A percentile compares a stretch with the other conserved stretches of the same genome.
These are phyloP conservation scores for Pythium coloratum DNA, from an alignment of 352 stramenopile species.

Conservation along the genomic window DNA sequence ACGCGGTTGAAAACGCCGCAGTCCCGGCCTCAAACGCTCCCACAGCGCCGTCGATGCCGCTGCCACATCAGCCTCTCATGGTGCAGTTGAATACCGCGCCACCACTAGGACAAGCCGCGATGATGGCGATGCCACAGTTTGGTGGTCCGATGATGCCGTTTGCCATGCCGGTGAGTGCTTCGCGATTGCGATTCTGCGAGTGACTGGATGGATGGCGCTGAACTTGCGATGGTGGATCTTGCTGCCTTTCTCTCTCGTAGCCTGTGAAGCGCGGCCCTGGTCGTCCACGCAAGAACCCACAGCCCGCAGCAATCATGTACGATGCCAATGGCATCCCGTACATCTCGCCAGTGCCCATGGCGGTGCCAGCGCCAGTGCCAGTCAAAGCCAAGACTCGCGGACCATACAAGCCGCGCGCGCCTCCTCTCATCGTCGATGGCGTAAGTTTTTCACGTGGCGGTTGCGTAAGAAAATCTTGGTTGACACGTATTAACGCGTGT, in stretches of 20 bases:
- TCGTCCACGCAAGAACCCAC: slow-evolving; percentile 20
- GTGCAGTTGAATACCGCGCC: neutral
- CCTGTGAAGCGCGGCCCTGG: slow-evolving; percentile 24
- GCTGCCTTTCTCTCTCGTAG: neutral
- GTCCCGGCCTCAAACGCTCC: neutral
- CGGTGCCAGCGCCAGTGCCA: neutral
- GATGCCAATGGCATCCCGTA: slow-evolving; percentile 4
- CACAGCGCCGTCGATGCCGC: neutral
- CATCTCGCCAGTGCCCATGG: neutral
- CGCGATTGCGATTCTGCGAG: slow-evolving; percentile 3
- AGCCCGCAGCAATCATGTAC: neutral
- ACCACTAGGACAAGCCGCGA: neutral
- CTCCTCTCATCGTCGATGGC: neutral
- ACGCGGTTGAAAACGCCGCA: neutral
- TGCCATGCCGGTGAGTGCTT: neutral
- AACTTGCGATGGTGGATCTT: neutral
- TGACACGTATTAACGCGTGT: neutral
- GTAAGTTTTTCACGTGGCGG: neutral
- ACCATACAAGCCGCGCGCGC: neutral
- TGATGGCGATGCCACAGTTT: neutral
- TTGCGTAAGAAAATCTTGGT: too few relatives aligned
- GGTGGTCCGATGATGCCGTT: neutral
- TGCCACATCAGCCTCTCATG: neutral
- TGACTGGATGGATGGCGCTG: neutral
- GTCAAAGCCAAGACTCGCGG: neutral